phyloP scores from a whole-genome alignment of 441 rosid species.

The Melastoma candidum region DNA sequence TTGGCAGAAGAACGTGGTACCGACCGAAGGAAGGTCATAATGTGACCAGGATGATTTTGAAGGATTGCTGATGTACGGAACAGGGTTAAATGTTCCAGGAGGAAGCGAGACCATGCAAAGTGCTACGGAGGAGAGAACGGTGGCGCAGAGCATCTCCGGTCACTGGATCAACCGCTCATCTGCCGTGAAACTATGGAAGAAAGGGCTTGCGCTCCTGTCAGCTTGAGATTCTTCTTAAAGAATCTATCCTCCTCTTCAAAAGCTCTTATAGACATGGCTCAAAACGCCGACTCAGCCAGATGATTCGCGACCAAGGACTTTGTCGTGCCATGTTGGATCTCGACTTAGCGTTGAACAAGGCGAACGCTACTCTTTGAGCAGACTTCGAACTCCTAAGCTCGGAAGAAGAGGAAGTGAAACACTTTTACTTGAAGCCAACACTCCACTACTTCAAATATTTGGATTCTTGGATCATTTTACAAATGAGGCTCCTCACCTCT shows the following conservation, averaged over 20 bases:
- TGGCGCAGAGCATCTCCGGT: conserved; percentile 60
- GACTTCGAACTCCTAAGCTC: too few species aligned
- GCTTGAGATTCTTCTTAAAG: conserved; percentile 54
- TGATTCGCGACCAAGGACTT: conserved; percentile 85
- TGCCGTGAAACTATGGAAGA: conserved; percentile 77
- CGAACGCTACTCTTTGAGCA: too few species aligned
- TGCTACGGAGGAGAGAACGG: conserved; percentile 69
- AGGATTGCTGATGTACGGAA: conserved; percentile 21
- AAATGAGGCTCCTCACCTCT: too few species aligned
- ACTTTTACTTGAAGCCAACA: too few species aligned
- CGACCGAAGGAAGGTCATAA: not conserved
- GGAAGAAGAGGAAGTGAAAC: too few species aligned
- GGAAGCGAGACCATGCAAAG: conserved; percentile 92
- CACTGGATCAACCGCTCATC: conserved; percentile 88
- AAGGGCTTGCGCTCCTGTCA: conserved; percentile 80
- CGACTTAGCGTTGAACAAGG: too few species aligned
- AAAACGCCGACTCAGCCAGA: conserved; percentile 83
- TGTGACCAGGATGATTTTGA: not conserved
- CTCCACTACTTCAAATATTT: too few species aligned
- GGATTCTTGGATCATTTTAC: too few species aligned
- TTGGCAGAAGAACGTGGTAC: not conserved
- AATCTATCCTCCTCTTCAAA: conserved; percentile 79
- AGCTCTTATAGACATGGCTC: conserved; percentile 80
- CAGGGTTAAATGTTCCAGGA: conserved; percentile 77
- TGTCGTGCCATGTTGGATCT: too few species aligned